Evolutionary conservation across 352 stramenopile genomes (phyloP), one percentile per base, ranked within the genome.

Genomic region (Pythium brachiatum): DNA sequence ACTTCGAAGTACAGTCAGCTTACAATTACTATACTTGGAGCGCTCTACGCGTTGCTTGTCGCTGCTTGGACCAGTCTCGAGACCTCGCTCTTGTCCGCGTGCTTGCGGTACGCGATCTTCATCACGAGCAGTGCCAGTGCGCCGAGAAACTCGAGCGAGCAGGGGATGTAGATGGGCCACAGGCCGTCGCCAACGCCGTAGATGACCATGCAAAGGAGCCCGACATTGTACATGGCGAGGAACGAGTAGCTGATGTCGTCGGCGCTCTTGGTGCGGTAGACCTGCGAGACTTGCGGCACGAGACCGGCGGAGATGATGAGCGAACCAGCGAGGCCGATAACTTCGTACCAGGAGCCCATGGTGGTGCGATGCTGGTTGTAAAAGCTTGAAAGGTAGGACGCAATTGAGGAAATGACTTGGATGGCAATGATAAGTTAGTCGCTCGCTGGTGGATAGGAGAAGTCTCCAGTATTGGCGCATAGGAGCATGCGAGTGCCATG

Each of bases 131-230:
- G 54, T 12, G 79, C 58, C 34, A 81, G 59, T 0, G 64, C 66
- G 1, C 72, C 78, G 16, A 75, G 60, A 25, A 84, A 66, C 41
- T 87, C 75, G 32, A 84, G 68, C 20, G 64, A 73, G 23, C 68
- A 78, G 23, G 78, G 75, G 47, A 87, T 83, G 63, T 73, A 87
- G 26, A 87, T 83, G n/a, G 78, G 78, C 75, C 78, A 85, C 13
- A 83, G 68, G 0, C 58, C 70, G 36, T 83, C 65, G 57, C 69
- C 75, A 56, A 82, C 58, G 26, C 75, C 72, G 48, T 88, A 85
- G n/a, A 75, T 51, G 18, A 72, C 75, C 20, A 83, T 78, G 32
- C 75, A 66, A 31, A 64, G 38, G 59, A 85, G 64, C 5, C 78
- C 72, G 15, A 76, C 21, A 18, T 79, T 64, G 65, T 83, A 85